phyloP scores from a whole-genome alignment of 495 filamentous ascomycete genomes.

The Penicillium cosmopolitanum region DNA sequence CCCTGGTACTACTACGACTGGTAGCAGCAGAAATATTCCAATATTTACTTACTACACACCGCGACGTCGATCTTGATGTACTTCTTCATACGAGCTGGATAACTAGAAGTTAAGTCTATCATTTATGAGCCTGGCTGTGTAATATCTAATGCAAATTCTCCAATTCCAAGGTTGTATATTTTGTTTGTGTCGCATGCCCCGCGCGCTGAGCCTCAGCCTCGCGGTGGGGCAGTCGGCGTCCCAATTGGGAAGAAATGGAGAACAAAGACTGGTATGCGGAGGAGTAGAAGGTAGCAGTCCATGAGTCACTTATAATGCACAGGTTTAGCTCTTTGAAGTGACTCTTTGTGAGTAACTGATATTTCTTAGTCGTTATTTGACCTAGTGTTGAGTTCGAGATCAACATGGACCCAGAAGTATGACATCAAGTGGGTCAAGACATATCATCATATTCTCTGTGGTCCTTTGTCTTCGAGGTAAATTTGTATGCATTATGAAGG shows the following conservation, averaged over 20 bases:
- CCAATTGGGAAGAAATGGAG: constrained; percentile 4
- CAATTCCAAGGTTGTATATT: too few relatives aligned
- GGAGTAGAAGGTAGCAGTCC: too few relatives aligned
- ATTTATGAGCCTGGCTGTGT: too few relatives aligned
- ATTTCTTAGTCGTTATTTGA: background rate
- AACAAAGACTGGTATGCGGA: background rate
- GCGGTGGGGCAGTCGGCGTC: constrained; percentile 22
- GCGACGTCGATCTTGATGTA: too few relatives aligned
- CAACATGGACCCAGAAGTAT: constrained; percentile 10
- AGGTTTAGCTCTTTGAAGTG: background rate
- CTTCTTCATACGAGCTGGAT: too few relatives aligned
- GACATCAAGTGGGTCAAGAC: constrained; percentile 28
- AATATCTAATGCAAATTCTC: too few relatives aligned
- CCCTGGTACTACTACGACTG: too few relatives aligned
- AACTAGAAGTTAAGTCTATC: too few relatives aligned
- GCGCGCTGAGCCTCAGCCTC: constrained; percentile 17
- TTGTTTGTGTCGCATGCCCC: too few relatives aligned
- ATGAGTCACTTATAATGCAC: background rate
- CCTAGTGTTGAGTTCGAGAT: background rate
- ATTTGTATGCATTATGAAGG: background rate
- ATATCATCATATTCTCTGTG: constrained; percentile 9
- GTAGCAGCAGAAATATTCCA: too few relatives aligned
- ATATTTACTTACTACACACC: too few relatives aligned
- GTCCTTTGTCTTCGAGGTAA: background rate
- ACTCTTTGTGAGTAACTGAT: background rate